A percentile compares a stretch with the other conserved stretches of the same genome.
Conservation (phyloP, 2,329 filamentous ascomycete species). For the Verticillium nonalfalfae region DNA sequence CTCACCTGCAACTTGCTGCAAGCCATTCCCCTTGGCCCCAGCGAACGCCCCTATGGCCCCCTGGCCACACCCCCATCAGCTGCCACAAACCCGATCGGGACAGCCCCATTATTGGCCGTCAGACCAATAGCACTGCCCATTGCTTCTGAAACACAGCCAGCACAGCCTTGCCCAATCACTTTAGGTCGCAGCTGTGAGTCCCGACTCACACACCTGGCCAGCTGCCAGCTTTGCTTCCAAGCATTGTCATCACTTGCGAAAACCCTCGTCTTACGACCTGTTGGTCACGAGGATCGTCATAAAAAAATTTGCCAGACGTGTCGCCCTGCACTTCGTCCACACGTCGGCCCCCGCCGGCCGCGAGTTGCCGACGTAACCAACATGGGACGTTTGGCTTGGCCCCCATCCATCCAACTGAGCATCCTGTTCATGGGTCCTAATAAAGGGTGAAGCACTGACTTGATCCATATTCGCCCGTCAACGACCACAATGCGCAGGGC, state of each 20-base stretch:
- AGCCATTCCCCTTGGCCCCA: slow-evolving; percentile 2
- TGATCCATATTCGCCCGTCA: background rate
- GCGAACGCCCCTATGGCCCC: background rate
- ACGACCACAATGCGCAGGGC: background rate
- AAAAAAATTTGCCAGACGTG: background rate
- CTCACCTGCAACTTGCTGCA: slow-evolving; percentile 4
- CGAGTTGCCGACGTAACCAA: background rate
- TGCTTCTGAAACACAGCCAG: background rate
- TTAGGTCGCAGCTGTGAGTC: background rate
- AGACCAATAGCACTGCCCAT: background rate
- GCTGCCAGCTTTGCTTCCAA: background rate
- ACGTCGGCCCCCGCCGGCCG: background rate
- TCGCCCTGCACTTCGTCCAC: background rate
- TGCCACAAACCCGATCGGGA: background rate
- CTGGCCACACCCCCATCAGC: background rate
- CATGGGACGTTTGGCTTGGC: background rate
- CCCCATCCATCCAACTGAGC: background rate
- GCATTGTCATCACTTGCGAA: background rate
- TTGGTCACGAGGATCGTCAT: background rate
- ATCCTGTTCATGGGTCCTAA: background rate
- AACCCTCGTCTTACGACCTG: background rate
- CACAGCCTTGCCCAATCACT: background rate
- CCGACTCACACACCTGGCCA: background rate
- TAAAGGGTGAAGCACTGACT: background rate
- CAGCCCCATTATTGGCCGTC: background rate